Base-by-base conservation (phyloP, 1,284 basidiomycete genomes). In the Ceratobasidium papillatum region DNA sequence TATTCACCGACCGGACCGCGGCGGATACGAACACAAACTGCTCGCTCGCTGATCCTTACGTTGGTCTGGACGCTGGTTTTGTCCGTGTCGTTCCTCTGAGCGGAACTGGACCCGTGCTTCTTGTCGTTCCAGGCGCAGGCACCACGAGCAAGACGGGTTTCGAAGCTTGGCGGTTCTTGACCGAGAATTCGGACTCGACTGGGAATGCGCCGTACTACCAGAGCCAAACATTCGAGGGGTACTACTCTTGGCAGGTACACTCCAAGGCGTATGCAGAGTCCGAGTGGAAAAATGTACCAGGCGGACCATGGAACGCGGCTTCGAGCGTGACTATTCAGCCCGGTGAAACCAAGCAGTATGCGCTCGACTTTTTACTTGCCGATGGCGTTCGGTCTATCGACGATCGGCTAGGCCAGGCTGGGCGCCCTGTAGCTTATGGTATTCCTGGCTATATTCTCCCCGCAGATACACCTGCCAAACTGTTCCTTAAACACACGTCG, bases 161-260 rank as follows among this genome's bases (percentile, higher is more conserved):
- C 30, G 88, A 89, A 80, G 88, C 87, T 19, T 89, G 87, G 87
- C 82, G 87, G 45, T 88, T 88, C 79, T 84, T 89, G 54, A 83
- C 84, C 0, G 88, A 88, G 79, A 82, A 83, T 45, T 86, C 85
- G 0, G 81, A 82, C 1, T 71, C 68, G 45, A 47, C 17, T 17
- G 45, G 27, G 17, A 82, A 81, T 5, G 77, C 84, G 3, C 86
- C 86, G 0, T 86, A 81, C 75, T 89, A 88, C 78, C 87, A 88
- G 77, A 87, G 87, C 0, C 88, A 89, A 78, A 88, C 88, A 0
- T 89, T 88, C 77, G 88, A 89, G 78, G 88, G 85, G 0, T 79
- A 88, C 8, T 88, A 88, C 80, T 87, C 88, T 81, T 88, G 87
- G 87, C 86, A 87, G 76, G 88, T 88, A 79, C 88, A 88, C 74